Conservation (phyloP, 176 grass and related monocot genomes). For the Calamus simplicifolius region DNA sequence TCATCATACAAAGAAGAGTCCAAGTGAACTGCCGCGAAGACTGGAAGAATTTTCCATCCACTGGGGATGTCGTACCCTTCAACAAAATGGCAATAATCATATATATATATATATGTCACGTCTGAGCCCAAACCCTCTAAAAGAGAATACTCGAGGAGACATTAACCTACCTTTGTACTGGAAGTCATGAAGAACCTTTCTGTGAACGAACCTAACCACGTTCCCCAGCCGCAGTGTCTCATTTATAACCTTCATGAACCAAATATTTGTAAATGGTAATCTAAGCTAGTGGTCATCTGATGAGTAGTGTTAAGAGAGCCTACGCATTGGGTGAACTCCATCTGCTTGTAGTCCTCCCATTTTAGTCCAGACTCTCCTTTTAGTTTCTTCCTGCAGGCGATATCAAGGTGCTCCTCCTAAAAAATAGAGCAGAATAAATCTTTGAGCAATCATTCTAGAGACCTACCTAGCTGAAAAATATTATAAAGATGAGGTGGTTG, state of each 20-base stretch:
- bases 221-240: conserved; percentile 94
- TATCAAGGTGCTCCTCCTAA: conserved; percentile 76
- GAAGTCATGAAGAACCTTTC: conserved; percentile 74
- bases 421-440: not conserved
- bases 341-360: conserved; percentile 99
- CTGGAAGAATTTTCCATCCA: conserved; percentile 21
- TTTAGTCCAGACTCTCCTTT: conserved; percentile 45
- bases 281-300: conserved; percentile 14
- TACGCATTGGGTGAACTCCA: conserved; percentile 97
- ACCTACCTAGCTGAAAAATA: too few species aligned
- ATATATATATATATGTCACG: too few species aligned
- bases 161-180: conserved; percentile 68
- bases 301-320: too few species aligned
- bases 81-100: too few species aligned
- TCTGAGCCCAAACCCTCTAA: too few species aligned
- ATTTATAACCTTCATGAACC: conserved; percentile 69
- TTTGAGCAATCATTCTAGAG: too few species aligned
- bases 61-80: conserved; percentile 9
- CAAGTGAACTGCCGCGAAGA: conserved; percentile 8
- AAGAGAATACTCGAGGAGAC: not conserved
- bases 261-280: not conserved
- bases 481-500: too few species aligned
- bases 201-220: conserved; percentile 87
- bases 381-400: conserved; percentile 43
- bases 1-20: conserved; percentile 3